Percentiles rank a stretch among this genome's conserved stretches.
Evolutionary conservation across 257 asterid species (phyloP).

Genomic region (Cynanchum wilfordii): DNA sequence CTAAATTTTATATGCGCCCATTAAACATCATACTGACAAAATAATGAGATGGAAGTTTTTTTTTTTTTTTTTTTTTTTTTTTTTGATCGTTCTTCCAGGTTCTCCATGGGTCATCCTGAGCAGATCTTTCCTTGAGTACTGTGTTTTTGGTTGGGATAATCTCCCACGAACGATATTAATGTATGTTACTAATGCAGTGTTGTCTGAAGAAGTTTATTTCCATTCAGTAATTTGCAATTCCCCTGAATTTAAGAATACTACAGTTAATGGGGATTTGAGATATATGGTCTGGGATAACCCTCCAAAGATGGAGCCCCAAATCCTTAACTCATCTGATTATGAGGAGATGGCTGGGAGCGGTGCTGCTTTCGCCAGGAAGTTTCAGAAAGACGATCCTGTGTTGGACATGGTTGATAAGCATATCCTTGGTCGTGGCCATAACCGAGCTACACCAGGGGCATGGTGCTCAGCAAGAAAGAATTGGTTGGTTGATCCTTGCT

Average conservation of each 20-base stretch:
- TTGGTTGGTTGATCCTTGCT: slow-evolving; percentile 83
- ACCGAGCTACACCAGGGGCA: slow-evolving; percentile 80
- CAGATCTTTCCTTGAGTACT: slow-evolving; percentile 82
- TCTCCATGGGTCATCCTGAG: slow-evolving; percentile 93
- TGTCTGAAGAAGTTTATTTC: slow-evolving; percentile 90
- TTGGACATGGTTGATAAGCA: slow-evolving; percentile 71
- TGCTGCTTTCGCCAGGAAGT: slow-evolving; percentile 91
- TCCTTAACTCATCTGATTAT: slow-evolving; percentile 56
- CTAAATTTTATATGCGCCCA: neutral
- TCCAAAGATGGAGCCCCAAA: slow-evolving; percentile 91
- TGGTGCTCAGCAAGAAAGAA: slow-evolving; percentile 74
- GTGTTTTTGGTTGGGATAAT: slow-evolving; percentile 92
- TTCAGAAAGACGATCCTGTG: slow-evolving; percentile 49
- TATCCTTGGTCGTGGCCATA: slow-evolving; percentile 61
- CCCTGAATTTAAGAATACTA: slow-evolving; percentile 67
- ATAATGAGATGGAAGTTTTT: neutral
- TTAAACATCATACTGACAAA: neutral
- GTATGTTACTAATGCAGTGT: slow-evolving; percentile 63
- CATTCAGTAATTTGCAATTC: slow-evolving; percentile 86
- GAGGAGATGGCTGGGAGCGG: slow-evolving; percentile 67
- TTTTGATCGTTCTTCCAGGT: slow-evolving; percentile 40
- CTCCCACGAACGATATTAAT: slow-evolving; percentile 89
- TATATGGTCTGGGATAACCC: slow-evolving; percentile 93
- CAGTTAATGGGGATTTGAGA: slow-evolving; percentile 80
- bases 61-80: neutral